Evolutionary conservation across 2,329 filamentous ascomycete species (phyloP), one percentile per base, ranked within the genome.

Genomic region (Daldinia eschscholtzii): DNA sequence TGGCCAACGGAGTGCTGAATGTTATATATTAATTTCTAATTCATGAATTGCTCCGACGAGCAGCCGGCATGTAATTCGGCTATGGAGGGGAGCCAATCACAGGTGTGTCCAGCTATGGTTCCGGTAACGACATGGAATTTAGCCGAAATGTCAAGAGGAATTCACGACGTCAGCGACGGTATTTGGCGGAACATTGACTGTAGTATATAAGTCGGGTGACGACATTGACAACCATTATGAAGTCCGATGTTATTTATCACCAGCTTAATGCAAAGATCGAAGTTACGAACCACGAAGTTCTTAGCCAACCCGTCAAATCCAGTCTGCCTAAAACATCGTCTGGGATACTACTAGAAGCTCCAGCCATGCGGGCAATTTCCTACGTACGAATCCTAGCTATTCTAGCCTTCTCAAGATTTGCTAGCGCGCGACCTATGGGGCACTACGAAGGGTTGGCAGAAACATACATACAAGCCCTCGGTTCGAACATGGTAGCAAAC

Each of bases 401-500:
- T 20, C 6, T 65, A 42, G 53, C 55, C 13, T n/a, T 66, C 20
- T 60, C 57, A 12, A 28, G 13, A 10, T 6, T 48, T 3, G 12
- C 26, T 9, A 15, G 13, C 4, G 33, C 66, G 30, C 39, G 46
- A 10, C 69, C 69, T 4, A 46, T 52, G 42, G 41, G 50, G 9
- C 58, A 61, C 33, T 48, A 67, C 42, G 57, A 70, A 56, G 65
- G 65, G 12, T 26, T 71, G 6, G 48, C 61, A 6, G 57, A 67
- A 23, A 61, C 52, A 1, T 69, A 71, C 33, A 62, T 71, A 18
- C 58, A 55, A 58, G 33, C 52, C 12, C 39, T 67, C 18, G 68
- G 62, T 7, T 65, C 61, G 20, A 67, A 66, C 20, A 50, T 70
- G 9, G 46, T 70, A 18, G 66, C 66, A 13, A 71, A 71, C 28